Conservation (phyloP, 768 basidiomycete genomes). For the Thelephora aurantiotincta region DNA sequence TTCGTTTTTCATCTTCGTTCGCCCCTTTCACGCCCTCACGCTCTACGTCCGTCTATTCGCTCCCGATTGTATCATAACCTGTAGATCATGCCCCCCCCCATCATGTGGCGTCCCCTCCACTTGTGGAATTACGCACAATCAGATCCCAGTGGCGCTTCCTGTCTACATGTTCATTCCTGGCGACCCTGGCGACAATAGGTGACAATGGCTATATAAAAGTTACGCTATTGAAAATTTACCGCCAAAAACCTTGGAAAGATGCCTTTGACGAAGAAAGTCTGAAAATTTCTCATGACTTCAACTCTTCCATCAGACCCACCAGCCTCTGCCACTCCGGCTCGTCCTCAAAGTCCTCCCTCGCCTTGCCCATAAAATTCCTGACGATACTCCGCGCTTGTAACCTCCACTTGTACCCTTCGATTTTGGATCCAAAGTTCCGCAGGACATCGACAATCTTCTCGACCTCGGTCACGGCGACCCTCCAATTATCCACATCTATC, state of each 20-base stretch:
- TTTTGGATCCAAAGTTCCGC: conserved; percentile 67
- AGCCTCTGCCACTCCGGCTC: conserved; percentile 74
- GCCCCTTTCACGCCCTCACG: not conserved
- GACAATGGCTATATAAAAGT: too few species aligned
- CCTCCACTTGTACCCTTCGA: conserved; percentile 55
- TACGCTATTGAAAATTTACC: too few species aligned
- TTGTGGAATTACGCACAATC: too few species aligned
- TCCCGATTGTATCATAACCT: too few species aligned
- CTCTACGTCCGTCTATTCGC: not conserved
- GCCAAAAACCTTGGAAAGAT: too few species aligned
- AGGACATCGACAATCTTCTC: conserved; percentile 76
- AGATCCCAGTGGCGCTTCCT: too few species aligned
- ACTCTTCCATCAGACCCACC: conserved; percentile 48
- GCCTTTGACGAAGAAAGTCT: too few species aligned
- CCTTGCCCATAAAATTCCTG: conserved; percentile 78
- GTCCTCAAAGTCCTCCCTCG: conserved; percentile 66
- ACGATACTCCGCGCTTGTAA: conserved; percentile 79
- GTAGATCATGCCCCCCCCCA: too few species aligned
- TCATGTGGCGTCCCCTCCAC: too few species aligned
- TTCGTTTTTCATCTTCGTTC: not conserved
- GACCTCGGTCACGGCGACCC: conserved; percentile 64
- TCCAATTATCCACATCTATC: conserved; percentile 54
- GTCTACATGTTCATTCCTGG: too few species aligned
- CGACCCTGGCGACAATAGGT: too few species aligned
- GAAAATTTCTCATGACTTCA: conserved; percentile 19